A percentile compares a stretch with the other conserved stretches of the same genome.
Conservation (phyloP, 345 rosid genomes). For the Murraya paniculata region DNA sequence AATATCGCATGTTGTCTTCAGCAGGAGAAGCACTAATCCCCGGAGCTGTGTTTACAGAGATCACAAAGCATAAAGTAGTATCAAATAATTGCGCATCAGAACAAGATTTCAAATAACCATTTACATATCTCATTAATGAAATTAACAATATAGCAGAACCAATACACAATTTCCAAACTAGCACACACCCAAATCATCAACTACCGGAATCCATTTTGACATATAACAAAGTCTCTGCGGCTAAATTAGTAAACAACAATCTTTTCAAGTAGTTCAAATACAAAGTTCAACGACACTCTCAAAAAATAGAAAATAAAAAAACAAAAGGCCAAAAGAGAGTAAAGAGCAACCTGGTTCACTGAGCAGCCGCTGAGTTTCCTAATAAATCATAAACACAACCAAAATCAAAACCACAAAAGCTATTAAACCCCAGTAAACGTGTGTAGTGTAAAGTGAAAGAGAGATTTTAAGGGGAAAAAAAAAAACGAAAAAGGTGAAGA, state of each 20-base stretch:
- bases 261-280: background rate
- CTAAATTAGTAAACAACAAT: background rate
- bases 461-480: background rate
- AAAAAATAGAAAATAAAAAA: background rate
- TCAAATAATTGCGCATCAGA: background rate
- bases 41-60: constrained; percentile 39
- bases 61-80: background rate
- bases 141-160: background rate
- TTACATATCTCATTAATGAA: background rate
- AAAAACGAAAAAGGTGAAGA: background rate
- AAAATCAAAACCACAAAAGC: background rate
- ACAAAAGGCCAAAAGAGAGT: background rate
- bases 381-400: constrained; percentile 4
- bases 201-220: too few relatives aligned
- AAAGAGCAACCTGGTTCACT: constrained; percentile 52
- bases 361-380: constrained; percentile 33
- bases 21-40: constrained; percentile 61
- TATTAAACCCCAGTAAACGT: background rate
- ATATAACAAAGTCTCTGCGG: background rate
- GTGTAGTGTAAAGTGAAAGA: background rate
- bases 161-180: background rate
- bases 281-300: background rate
- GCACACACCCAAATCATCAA: background rate
- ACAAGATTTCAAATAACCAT: background rate
- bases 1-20: constrained; percentile 53